Conservation (phyloP, 208 protist species). For the Eutreptiella sp. region DNA sequence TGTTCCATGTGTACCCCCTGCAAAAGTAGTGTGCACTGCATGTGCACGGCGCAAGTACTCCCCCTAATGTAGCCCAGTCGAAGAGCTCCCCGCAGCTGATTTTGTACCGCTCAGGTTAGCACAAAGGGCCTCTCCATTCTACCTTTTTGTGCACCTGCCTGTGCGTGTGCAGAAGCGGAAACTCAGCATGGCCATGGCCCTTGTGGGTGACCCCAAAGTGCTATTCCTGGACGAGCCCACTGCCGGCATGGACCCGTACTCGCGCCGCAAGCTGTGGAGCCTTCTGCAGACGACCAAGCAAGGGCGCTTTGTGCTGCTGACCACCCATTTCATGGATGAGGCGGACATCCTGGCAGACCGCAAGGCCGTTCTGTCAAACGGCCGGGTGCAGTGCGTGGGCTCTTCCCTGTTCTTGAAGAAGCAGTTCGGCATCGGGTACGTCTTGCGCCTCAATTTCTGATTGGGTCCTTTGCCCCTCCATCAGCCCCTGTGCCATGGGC, state of each 20-base stretch:
- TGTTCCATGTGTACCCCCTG: too few species aligned
- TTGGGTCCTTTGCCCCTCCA: too few species aligned
- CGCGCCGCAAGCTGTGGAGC: constrained; percentile 33
- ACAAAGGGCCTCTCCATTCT: too few species aligned
- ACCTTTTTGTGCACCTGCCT: too few species aligned
- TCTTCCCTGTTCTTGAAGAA: constrained; percentile 41
- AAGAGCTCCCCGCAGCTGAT: too few species aligned
- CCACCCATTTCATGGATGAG: constrained; percentile 53
- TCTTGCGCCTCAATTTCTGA: too few species aligned
- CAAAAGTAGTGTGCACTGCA: too few species aligned
- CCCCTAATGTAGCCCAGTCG: too few species aligned
- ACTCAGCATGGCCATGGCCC: constrained; percentile 31
- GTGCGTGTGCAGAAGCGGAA: constrained; percentile 54
- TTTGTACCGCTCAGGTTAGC: too few species aligned
- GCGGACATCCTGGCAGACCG: constrained; percentile 34
- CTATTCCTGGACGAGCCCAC: constrained; percentile 30
- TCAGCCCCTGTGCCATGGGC: too few species aligned
- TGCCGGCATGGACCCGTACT: constrained; percentile 23
- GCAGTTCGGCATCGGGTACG: constrained; percentile 42
- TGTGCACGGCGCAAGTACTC: too few species aligned
- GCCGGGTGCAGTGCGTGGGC: constrained; percentile 29
- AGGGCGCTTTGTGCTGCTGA: constrained; percentile 39
- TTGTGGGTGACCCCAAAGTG: constrained; percentile 18
- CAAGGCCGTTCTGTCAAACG: constrained; percentile 38
- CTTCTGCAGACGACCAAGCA: constrained; percentile 33